phyloP scores from a whole-genome alignment of 495 filamentous ascomycete species.

The Aspergillus indologenus region DNA sequence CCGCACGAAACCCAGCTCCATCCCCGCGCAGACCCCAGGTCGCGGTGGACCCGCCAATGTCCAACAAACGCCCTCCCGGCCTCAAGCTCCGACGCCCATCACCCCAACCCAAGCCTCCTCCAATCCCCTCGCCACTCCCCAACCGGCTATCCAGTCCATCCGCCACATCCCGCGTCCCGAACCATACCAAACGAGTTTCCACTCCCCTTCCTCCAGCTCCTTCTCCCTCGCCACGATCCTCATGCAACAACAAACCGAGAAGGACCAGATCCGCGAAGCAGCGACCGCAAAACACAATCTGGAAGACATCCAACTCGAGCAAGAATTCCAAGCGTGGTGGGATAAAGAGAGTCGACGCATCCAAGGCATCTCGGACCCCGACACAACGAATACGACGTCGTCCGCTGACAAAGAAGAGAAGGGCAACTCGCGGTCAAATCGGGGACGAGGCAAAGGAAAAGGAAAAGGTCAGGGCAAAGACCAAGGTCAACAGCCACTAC shows the following conservation, averaged over 20 bases:
- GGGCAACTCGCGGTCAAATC: slow-evolving; percentile 17
- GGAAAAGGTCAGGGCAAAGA: background rate
- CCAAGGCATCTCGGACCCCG: slow-evolving; percentile 60
- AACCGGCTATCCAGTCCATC: slow-evolving; percentile 47
- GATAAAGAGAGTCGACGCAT: slow-evolving; percentile 79
- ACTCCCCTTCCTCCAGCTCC: slow-evolving; percentile 53
- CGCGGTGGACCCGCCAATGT: slow-evolving; percentile 29
- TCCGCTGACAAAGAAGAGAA: slow-evolving; percentile 13
- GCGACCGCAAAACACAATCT: slow-evolving; percentile 74
- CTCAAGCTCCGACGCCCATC: slow-evolving; percentile 23
- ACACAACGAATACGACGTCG: slow-evolving; percentile 16
- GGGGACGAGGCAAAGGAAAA: slow-evolving; percentile 27
- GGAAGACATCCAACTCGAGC: slow-evolving; percentile 92
- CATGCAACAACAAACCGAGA: slow-evolving; percentile 78
- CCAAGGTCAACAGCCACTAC: background rate
- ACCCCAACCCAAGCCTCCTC: slow-evolving; percentile 16
- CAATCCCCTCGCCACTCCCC: slow-evolving; percentile 17
- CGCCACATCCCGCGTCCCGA: slow-evolving; percentile 44
- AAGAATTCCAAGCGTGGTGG: slow-evolving; percentile 98
- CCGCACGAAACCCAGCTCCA: slow-evolving; percentile 24
- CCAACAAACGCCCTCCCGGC: slow-evolving; percentile 20
- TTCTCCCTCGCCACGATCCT: slow-evolving; percentile 86
- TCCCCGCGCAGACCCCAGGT: slow-evolving; percentile 26
- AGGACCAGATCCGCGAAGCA: slow-evolving; percentile 78
- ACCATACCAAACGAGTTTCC: slow-evolving; percentile 35